A percentile compares a stretch with the other conserved stretches of the same genome.
Evolutionary conservation across 352 stramenopile species (phyloP).

Genomic region (Phytopythium delawarense): DNA sequence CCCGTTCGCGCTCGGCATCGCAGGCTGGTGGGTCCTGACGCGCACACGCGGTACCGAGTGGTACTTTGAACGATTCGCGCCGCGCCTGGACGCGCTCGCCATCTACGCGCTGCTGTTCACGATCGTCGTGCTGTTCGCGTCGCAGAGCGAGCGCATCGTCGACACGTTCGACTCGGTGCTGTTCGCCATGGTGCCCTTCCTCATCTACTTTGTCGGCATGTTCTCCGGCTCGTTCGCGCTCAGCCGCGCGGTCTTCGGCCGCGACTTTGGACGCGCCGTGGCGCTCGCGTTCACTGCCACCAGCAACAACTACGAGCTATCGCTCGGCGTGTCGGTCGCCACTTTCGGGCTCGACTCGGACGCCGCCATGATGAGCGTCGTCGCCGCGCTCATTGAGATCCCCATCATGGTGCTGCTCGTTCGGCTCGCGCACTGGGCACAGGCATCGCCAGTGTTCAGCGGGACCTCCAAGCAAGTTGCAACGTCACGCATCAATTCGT

Average conservation of each 20-base stretch:
- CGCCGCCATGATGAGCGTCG: slow-evolving; percentile 46
- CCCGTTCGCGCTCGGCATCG: slow-evolving; percentile 45
- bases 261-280: slow-evolving; percentile 39
- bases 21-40: slow-evolving; percentile 28
- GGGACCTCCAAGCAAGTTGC: background rate
- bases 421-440: slow-evolving; percentile 21
- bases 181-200: slow-evolving; percentile 49
- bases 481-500: background rate
- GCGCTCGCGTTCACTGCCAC: slow-evolving; percentile 71
- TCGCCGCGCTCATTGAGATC: slow-evolving; percentile 42
- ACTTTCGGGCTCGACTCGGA: slow-evolving; percentile 72
- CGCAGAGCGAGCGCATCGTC: slow-evolving; percentile 59
- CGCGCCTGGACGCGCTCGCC: slow-evolving; percentile 36
- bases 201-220: slow-evolving; percentile 62
- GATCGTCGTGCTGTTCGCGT: slow-evolving; percentile 69
- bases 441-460: background rate
- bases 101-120: slow-evolving; percentile 64
- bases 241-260: slow-evolving; percentile 22
- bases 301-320: slow-evolving; percentile 87
- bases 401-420: slow-evolving; percentile 37
- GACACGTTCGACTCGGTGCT: slow-evolving; percentile 49
- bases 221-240: slow-evolving; percentile 45
- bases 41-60: slow-evolving; percentile 33
- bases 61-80: slow-evolving; percentile 48
- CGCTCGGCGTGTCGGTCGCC: slow-evolving; percentile 56